These are phyloP conservation scores for Isoetes engelmannii DNA, from an alignment of 83 land plant species.

Conservation along the genomic window DNA sequence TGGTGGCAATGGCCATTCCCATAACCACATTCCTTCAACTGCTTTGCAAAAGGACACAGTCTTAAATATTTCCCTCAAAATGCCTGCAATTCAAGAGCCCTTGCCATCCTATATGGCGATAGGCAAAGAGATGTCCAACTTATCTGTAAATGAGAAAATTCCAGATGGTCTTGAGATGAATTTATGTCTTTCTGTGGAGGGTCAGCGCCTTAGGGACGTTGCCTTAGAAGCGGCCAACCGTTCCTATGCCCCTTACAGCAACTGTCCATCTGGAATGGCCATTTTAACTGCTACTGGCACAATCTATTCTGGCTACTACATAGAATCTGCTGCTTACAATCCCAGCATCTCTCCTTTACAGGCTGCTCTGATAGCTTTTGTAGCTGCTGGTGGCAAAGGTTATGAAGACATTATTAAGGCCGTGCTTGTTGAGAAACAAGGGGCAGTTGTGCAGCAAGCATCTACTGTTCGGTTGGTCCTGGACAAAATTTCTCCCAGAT, in stretches of 20 bases:
- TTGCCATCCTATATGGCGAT: constrained; percentile 1
- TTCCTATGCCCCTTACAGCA: constrained; percentile 89
- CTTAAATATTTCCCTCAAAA: neutral
- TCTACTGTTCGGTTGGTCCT: constrained; percentile 50
- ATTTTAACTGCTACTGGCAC: constrained; percentile 37
- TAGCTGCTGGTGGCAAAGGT: constrained; percentile 54
- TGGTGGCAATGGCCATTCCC: neutral
- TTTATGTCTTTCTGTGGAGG: constrained; percentile 7
- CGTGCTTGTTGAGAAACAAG: constrained; percentile 79
- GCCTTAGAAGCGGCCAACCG: constrained; percentile 75
- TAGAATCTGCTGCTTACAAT: constrained; percentile 95
- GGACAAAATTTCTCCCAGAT: constrained; percentile 46
- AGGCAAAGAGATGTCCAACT: neutral
- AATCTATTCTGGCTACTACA: constrained; percentile 62
- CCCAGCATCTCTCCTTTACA: constrained; percentile 83
- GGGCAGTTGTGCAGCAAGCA: constrained; percentile 58
- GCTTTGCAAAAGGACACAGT: neutral
- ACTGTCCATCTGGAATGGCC: constrained; percentile 84
- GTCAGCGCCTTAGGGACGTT: constrained; percentile 6
- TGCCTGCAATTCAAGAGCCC: neutral
- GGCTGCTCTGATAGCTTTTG: constrained; percentile 78
- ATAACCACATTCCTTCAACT: neutral
- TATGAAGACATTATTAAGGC: constrained; percentile 62
- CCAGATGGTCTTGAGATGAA: constrained; percentile 7
- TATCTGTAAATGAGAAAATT: constrained; percentile 4